These are phyloP conservation scores for Lolium perenne DNA, from an alignment of 176 grass and related monocot genomes.

Conservation along the genomic window DNA sequence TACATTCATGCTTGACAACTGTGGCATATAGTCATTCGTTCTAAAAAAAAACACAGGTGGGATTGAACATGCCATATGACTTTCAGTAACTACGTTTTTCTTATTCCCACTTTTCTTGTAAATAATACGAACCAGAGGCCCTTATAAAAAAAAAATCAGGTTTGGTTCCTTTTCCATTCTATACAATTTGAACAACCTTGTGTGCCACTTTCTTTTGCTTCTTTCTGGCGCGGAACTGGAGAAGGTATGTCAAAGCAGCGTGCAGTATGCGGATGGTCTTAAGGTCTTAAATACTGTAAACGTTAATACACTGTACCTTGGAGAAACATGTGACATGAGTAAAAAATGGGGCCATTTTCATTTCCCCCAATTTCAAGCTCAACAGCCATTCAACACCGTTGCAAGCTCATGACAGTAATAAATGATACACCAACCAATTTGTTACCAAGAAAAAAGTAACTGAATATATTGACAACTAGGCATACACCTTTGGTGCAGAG, in stretches of 20 bases:
- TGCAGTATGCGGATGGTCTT: neutral
- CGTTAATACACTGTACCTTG: neutral
- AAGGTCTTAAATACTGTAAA: neutral
- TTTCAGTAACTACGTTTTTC: no score
- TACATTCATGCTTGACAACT: no score
- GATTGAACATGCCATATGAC: no score
- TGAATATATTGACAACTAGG: neutral
- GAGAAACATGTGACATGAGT: neutral
- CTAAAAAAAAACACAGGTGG: no score
- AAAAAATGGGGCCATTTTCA: neutral
- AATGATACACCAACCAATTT: constrained; percentile 13
- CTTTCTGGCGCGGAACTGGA: neutral
- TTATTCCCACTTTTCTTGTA: no score
- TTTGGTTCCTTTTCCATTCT: no score
- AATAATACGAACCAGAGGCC: no score
- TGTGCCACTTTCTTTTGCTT: neutral
- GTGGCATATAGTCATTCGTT: no score
- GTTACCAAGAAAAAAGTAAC: neutral
- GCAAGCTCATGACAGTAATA: neutral
- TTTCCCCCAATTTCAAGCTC: neutral
- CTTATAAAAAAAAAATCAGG: no score
- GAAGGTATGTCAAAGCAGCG: neutral
- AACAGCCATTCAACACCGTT: no score
- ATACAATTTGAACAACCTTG: no score
- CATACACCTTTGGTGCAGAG: neutral